Evolutionary conservation across 345 rosid species (phyloP).

Genomic region (Moringa oleifera): DNA sequence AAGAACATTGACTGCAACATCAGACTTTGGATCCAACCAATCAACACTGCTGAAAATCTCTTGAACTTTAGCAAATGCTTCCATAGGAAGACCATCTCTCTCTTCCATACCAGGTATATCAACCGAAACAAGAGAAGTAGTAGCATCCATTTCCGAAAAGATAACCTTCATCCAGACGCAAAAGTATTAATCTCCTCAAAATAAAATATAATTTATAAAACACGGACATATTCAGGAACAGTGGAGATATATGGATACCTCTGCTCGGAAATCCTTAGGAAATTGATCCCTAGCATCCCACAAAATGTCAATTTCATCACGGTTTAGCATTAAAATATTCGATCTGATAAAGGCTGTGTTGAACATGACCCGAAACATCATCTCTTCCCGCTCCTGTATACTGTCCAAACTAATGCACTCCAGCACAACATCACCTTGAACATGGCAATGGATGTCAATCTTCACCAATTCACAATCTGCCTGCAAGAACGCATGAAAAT

Average conservation of each 20-base stretch:
- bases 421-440: conserved; percentile 77
- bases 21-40: conserved; percentile 49
- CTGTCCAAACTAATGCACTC: conserved; percentile 60
- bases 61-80: conserved; percentile 62
- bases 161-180: conserved; percentile 48
- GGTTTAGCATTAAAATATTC: conserved; percentile 54
- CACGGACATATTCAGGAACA: conserved; percentile 2
- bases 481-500: conserved; percentile 45
- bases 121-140: conserved; percentile 35
- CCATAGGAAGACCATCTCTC: conserved; percentile 59
- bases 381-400: conserved; percentile 56
- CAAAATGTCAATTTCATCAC: conserved; percentile 59
- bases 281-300: conserved; percentile 61
- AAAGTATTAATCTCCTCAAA: conserved; percentile 16
- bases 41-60: conserved; percentile 54
- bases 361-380: conserved; percentile 76
- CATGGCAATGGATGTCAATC: conserved; percentile 62
- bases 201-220: conserved; percentile 8
- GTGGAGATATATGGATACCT: conserved; percentile 37
- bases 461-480: conserved; percentile 56
- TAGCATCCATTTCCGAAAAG: conserved; percentile 63
- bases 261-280: conserved; percentile 65
- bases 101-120: conserved; percentile 48
- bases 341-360: conserved; percentile 71
- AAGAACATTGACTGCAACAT: conserved; percentile 40